A percentile compares a stretch with the other conserved stretches of the same genome.
Conservation (phyloP, 2,329 filamentous ascomycete genomes). For the Calonectria hawksworthii region DNA sequence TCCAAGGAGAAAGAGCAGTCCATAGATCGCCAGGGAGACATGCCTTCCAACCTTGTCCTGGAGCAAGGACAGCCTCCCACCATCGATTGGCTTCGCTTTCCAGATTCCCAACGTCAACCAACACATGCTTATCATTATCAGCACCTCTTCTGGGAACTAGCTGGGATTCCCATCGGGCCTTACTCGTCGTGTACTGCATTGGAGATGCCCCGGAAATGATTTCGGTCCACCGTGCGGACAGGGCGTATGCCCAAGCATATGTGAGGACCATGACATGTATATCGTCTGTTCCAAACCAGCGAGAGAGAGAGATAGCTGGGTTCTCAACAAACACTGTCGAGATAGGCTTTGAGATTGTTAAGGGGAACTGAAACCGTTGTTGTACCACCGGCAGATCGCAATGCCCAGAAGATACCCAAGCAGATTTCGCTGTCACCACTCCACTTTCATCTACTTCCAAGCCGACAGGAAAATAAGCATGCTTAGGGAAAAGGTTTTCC, state of each 20-base stretch:
- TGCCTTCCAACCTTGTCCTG: conserved; percentile 29
- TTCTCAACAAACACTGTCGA: conserved; percentile 1
- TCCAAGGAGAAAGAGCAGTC: no score
- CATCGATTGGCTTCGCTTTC: conserved; percentile 18
- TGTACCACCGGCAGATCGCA: neutral
- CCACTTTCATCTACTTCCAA: neutral
- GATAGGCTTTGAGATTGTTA: neutral
- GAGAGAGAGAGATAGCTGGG: neutral
- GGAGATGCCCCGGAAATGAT: conserved; percentile 18
- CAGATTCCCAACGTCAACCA: conserved; percentile 11
- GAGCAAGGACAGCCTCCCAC: conserved; percentile 29
- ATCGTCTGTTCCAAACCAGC: conserved; percentile 22
- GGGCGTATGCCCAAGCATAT: conserved; percentile 27
- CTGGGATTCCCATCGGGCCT: neutral
- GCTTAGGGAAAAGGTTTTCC: neutral
- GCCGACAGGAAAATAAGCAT: neutral
- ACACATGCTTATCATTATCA: neutral
- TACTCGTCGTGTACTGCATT: conserved; percentile 20
- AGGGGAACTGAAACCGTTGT: neutral
- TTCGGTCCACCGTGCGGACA: conserved; percentile 24
- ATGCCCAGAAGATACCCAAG: neutral
- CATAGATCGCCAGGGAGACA: no score
- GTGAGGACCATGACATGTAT: conserved; percentile 20
- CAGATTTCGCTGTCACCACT: neutral
- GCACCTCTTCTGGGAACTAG: neutral